These are phyloP conservation scores for Chaetomiaceae sp. DNA, from an alignment of 2,329 filamentous ascomycete species.

Conservation along the genomic window DNA sequence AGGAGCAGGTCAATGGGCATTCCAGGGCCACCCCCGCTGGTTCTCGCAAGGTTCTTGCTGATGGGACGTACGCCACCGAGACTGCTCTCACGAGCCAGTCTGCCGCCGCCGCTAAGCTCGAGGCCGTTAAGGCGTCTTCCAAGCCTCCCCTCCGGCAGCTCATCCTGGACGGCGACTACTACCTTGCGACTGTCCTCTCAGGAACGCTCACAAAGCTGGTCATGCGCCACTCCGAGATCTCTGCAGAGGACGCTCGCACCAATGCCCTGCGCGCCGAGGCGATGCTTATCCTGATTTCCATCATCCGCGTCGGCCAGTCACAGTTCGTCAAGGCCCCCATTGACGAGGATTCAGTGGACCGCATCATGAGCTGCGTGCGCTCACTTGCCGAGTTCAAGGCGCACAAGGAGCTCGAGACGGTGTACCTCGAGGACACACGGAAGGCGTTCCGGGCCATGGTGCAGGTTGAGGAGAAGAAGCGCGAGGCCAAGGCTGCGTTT, in stretches of 20 bases:
- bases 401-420: slow-evolving; percentile 84
- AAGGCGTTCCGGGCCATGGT: slow-evolving; percentile 98
- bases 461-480: slow-evolving; percentile 94
- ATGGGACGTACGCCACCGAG: slow-evolving; percentile 96
- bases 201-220: slow-evolving; percentile 95
- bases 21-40: slow-evolving; percentile 70
- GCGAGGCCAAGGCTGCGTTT: slow-evolving; percentile 85
- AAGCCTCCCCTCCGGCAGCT: slow-evolving; percentile 93
- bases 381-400: slow-evolving; percentile 85
- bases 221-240: slow-evolving; percentile 95
- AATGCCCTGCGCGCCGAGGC: slow-evolving; percentile 94
- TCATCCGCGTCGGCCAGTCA: slow-evolving; percentile 96
- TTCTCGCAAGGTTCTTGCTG: slow-evolving; percentile 86
- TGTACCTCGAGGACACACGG: slow-evolving; percentile 90
- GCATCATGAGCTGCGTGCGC: slow-evolving; percentile 95
- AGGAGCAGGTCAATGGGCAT: slow-evolving; percentile 71
- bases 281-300: slow-evolving; percentile 99
- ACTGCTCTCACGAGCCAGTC: slow-evolving; percentile 92
- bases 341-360: slow-evolving; percentile 96
- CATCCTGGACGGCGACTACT: slow-evolving; percentile 96
- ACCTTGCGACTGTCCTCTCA: slow-evolving; percentile 89
- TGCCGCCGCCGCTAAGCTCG: slow-evolving; percentile 80
- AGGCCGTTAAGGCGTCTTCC: slow-evolving; percentile 93
- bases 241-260: slow-evolving; percentile 75
- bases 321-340: slow-evolving; percentile 97